phyloP scores from a whole-genome alignment of 2,329 filamentous ascomycete species.

The Clarireedia sp. region DNA sequence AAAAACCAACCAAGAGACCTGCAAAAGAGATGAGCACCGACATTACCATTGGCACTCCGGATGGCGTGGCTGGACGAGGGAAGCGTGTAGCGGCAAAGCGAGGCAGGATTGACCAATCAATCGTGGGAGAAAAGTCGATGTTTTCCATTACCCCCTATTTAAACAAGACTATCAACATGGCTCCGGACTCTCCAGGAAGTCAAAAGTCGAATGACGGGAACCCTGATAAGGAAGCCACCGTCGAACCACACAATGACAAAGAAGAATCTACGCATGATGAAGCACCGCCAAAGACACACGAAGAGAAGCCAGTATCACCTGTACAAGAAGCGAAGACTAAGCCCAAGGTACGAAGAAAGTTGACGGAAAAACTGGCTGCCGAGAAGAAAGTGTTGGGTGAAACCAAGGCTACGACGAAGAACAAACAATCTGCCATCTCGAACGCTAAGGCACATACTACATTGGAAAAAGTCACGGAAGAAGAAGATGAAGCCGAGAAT shows the following conservation, averaged over 20 bases:
- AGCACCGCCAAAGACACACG: neutral
- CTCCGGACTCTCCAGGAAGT: constrained; percentile 30
- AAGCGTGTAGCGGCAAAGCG: constrained; percentile 45
- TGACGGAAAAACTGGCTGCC: constrained; percentile 14
- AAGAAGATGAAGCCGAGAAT: constrained; percentile 25
- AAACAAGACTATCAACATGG: constrained; percentile 60
- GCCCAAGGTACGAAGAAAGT: constrained; percentile 21
- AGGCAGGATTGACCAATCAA: constrained; percentile 46
- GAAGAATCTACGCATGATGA: constrained; percentile 6
- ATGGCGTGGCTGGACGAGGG: constrained; percentile 36
- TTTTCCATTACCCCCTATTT: constrained; percentile 95
- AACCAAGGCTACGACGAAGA: constrained; percentile 29
- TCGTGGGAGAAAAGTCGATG: constrained; percentile 75
- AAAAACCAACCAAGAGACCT: constrained; percentile 34
- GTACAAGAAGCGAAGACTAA: constrained; percentile 9
- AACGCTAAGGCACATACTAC: constrained; percentile 25
- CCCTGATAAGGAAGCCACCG: constrained; percentile 7
- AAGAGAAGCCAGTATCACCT: constrained; percentile 2
- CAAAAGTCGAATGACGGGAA: neutral
- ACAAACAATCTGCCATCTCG: constrained; percentile 28
- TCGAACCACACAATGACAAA: constrained; percentile 10
- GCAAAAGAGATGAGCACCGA: constrained; percentile 36
- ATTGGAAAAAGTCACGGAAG: constrained; percentile 36
- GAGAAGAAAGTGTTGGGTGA: constrained; percentile 37
- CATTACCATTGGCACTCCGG: constrained; percentile 43